These are phyloP conservation scores for Cladophialophora carrionii DNA, from an alignment of 2,329 filamentous ascomycete species.

Conservation along the genomic window DNA sequence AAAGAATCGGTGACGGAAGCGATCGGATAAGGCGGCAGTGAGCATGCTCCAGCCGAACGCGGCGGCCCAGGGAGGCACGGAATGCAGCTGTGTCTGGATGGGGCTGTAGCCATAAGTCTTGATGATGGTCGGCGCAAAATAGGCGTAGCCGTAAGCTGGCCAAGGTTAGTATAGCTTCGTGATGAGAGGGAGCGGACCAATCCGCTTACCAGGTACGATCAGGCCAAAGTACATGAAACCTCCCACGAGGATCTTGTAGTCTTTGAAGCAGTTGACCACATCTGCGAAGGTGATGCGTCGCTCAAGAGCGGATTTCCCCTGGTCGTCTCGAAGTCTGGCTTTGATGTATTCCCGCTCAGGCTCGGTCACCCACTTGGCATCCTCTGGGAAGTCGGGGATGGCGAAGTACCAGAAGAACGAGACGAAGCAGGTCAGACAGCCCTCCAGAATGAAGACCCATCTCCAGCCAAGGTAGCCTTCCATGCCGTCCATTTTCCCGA, in stretches of 20 bases:
- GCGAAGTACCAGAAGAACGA: conserved; percentile 68
- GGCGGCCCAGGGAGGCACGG: conserved; percentile 52
- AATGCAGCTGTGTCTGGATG: conserved; percentile 59
- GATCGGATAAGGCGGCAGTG: conserved; percentile 41
- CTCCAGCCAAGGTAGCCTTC: conserved; percentile 61
- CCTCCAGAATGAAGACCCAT: conserved; percentile 64
- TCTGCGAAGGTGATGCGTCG: conserved; percentile 63
- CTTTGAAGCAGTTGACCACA: conserved; percentile 67
- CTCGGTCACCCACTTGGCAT: conserved; percentile 71
- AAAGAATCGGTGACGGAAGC: conserved; percentile 40
- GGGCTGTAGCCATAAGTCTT: conserved; percentile 63
- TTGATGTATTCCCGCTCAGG: conserved; percentile 70
- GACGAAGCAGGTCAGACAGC: conserved; percentile 64
- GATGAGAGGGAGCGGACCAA: neutral
- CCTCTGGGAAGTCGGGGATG: conserved; percentile 74
- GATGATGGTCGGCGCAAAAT: conserved; percentile 75
- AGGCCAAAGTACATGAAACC: conserved; percentile 82
- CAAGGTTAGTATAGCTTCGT: conserved; percentile 10
- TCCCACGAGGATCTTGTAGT: conserved; percentile 72
- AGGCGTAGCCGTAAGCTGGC: conserved; percentile 61
- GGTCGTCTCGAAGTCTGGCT: conserved; percentile 68
- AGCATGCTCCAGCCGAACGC: conserved; percentile 43
- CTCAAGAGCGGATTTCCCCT: conserved; percentile 68
- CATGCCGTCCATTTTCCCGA: conserved; percentile 61
- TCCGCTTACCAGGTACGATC: conserved; percentile 61